Evolutionary conservation across 495 filamentous ascomycete genomes (phyloP).

Genomic region (Penicillium nucicola): DNA sequence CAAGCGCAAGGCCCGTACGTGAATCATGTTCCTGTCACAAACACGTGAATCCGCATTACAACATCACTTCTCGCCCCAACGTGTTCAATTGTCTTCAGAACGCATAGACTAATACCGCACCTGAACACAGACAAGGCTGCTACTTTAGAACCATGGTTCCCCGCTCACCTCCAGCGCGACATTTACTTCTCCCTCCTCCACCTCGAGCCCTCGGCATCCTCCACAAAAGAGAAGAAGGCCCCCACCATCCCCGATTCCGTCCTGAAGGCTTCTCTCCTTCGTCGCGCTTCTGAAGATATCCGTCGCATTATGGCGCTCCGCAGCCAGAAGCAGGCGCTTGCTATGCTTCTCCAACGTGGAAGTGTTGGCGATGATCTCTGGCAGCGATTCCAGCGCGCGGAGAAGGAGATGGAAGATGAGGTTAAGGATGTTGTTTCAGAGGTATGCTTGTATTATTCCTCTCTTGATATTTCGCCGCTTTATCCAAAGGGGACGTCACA

Average conservation of each 20-base stretch:
- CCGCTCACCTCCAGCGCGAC: constrained; percentile 82
- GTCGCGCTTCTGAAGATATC: constrained; percentile 89
- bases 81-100: background rate
- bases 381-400: constrained; percentile 85
- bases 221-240: constrained; percentile 60
- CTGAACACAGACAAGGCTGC: constrained; percentile 60
- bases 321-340: constrained; percentile 78
- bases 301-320: constrained; percentile 81
- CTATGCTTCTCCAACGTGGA: constrained; percentile 77
- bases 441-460: constrained; percentile 45
- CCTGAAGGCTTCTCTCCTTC: constrained; percentile 83
- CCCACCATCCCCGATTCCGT: constrained; percentile 79
- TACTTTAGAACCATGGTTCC: constrained; percentile 88
- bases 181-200: constrained; percentile 92
- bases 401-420: constrained; percentile 98
- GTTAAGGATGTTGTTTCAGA: constrained; percentile 89
- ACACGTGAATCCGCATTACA: background rate
- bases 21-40: background rate
- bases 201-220: constrained; percentile 60
- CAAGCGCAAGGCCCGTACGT: constrained; percentile 84
- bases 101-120: background rate
- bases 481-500: background rate
- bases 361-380: constrained; percentile 95
- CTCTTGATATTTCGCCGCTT: background rate
- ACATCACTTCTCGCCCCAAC: background rate